Evolutionary conservation across 139 green algal species (phyloP), one percentile per base, ranked within the genome.

Genomic region (Chlorella sp.): DNA sequence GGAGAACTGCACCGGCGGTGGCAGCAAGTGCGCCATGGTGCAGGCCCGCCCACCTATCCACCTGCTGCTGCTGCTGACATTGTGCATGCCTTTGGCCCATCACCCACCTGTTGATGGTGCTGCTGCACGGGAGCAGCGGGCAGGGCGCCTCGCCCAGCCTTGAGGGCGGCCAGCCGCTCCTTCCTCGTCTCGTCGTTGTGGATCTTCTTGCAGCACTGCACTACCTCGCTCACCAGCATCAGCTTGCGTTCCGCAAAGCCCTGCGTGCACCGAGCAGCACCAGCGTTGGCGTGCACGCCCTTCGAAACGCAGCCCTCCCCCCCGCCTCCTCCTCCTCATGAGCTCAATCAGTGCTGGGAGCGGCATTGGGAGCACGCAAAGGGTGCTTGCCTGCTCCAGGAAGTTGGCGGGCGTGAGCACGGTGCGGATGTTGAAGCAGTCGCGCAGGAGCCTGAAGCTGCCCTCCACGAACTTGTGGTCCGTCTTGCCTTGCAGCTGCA

Each of bases 191-290:
- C 83, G 14, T 85, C 79, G 66, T 86, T 87, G 73, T 94, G 90
- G 10, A 83, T 60, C 62, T 81, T 77, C 35, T 80, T 85, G 72
- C 82, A 91, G 0, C 66, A 72, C 31, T 74, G 50, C 2, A 89
- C 78, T 2, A 93, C 75, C 4, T 89, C 74, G 27, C 66, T 71
- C 35, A 94, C 30, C 17, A 95, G 70, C 35, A 91, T 49, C 27
- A 93, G 67, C 76, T 95, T 95, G 6, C 89, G 75, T 79, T 94
- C 89, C 2, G 90, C 89, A 82, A 83, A 95, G 31, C 89, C 87
- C 83, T 92, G 83, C 65, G 49, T 69, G n/a, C 32, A 68, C 20
- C 10, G 3, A 49, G 22, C 42, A 71, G n/a, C n/a, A n/a, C n/a
- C n/a, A n/a, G n/a, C n/a, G n/a, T n/a, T n/a, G n/a, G n/a, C n/a